A percentile compares a stretch with the other conserved stretches of the same genome.
Evolutionary conservation across 2,329 filamentous ascomycete genomes (phyloP).

Genomic region (Gliomastix tumulicola): DNA sequence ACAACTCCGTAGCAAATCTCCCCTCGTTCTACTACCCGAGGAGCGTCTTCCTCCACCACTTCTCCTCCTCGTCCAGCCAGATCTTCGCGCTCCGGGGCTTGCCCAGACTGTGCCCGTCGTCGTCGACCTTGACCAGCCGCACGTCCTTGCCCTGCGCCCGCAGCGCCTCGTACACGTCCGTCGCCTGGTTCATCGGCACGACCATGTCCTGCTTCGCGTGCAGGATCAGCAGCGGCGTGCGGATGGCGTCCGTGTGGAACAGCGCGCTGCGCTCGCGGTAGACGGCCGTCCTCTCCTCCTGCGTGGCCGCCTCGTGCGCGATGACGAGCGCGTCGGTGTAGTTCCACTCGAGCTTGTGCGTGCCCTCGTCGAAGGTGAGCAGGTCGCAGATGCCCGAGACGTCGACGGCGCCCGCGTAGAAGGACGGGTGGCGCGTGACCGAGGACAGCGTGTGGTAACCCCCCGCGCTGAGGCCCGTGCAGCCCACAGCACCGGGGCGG

Average conservation of each 20-base stretch:
- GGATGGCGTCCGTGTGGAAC: conserved; percentile 38
- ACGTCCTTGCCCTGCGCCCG: conserved; percentile 32
- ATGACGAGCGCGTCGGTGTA: conserved; percentile 40
- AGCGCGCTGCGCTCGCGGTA: conserved; percentile 40
- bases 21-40: too few species aligned
- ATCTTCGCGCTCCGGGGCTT: conserved; percentile 28
- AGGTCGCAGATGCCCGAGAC: conserved; percentile 45
- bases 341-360: conserved; percentile 49
- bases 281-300: conserved; percentile 30
- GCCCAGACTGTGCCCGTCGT: conserved; percentile 43
- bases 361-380: conserved; percentile 33
- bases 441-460: conserved; percentile 46
- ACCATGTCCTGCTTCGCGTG: conserved; percentile 49
- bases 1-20: too few species aligned
- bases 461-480: conserved; percentile 43
- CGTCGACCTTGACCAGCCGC: conserved; percentile 36
- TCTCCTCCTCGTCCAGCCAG: conserved; percentile 35
- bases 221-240: conserved; percentile 44
- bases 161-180: conserved; percentile 41
- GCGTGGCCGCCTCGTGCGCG: conserved; percentile 16
- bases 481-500: conserved; percentile 30
- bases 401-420: conserved; percentile 41
- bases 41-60: conserved; percentile 37
- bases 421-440: conserved; percentile 33
- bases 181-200: conserved; percentile 50